A percentile compares a stretch with the other conserved stretches of the same genome.
phyloP scores from a whole-genome alignment of 345 rosid species.

The Sapria himalayana region DNA sequence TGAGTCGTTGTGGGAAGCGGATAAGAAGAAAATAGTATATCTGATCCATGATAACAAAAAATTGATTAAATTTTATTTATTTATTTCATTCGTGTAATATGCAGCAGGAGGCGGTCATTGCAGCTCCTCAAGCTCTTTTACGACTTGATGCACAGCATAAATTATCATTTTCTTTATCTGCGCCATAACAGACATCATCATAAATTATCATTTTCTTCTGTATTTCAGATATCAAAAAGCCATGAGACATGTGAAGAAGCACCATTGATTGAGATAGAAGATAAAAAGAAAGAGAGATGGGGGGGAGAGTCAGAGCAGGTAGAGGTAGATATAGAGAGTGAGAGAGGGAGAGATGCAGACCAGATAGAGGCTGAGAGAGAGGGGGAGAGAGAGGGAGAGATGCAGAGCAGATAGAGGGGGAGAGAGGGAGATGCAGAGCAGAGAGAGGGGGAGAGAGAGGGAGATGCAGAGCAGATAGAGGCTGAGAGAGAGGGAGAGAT shows the following conservation, averaged over 20 bases:
- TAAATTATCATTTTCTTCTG: too few relatives aligned
- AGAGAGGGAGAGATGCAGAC: not conserved
- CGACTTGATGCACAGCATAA: slow-evolving; percentile 30
- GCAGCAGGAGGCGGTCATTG: not conserved
- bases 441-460: too few relatives aligned
- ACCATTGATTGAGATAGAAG: not conserved
- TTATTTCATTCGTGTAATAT: not conserved
- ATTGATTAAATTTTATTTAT: not conserved
- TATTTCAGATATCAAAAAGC: too few relatives aligned
- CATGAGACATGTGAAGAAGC: not conserved
- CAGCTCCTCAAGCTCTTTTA: slow-evolving; percentile 15
- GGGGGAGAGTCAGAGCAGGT: not conserved
- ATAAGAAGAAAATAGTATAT: too few relatives aligned
- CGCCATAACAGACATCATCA: not conserved
- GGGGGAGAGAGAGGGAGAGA: too few relatives aligned
- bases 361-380: too few relatives aligned
- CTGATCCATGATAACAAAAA: not conserved
- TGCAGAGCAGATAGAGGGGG: too few relatives aligned
- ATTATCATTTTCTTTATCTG: slow-evolving; percentile 79
- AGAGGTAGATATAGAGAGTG: not conserved
- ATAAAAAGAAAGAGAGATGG: not conserved
- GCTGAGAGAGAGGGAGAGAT: not conserved
- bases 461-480: too few relatives aligned
- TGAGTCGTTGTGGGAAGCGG: too few relatives aligned
- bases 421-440: too few relatives aligned